These are phyloP conservation scores for Neophaeococcomyces aloes DNA, from an alignment of 2,329 filamentous ascomycete genomes.

Conservation along the genomic window DNA sequence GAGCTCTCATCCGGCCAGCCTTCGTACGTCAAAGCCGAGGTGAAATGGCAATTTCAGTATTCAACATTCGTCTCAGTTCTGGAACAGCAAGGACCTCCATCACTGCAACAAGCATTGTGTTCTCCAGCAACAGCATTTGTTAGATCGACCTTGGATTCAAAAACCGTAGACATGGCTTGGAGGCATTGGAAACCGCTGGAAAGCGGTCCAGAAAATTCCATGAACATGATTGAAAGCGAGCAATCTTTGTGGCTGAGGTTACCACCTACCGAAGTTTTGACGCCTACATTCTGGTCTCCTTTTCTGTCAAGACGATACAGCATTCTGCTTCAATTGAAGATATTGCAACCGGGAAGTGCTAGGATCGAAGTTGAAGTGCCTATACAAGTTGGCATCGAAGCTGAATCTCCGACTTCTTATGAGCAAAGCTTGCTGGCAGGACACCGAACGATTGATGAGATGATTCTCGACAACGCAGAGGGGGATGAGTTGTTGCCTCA, in stretches of 20 bases:
- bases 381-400: slow-evolving; percentile 2
- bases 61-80: slow-evolving; percentile 73
- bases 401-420: neutral
- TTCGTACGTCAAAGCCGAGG: neutral
- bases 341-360: neutral
- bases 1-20: neutral
- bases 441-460: neutral
- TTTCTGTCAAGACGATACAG: slow-evolving; percentile 6
- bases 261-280: slow-evolving; percentile 2
- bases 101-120: neutral
- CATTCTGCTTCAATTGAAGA: slow-evolving; percentile 1
- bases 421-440: neutral
- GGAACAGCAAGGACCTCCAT: slow-evolving; percentile 70
- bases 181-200: neutral
- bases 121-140: slow-evolving; percentile 3
- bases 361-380: slow-evolving; percentile 6
- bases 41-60: slow-evolving; percentile 44
- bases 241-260: slow-evolving; percentile 5
- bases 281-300: slow-evolving; percentile 6
- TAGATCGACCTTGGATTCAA: neutral
- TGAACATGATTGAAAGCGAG: neutral
- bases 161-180: neutral
- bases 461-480: neutral
- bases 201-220: neutral
- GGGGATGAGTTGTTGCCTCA: slow-evolving; percentile 6